Percentiles rank a stretch among this genome's conserved stretches.
phyloP scores from a whole-genome alignment of 2,329 filamentous ascomycete genomes.

The Calonectria pauciramosa region DNA sequence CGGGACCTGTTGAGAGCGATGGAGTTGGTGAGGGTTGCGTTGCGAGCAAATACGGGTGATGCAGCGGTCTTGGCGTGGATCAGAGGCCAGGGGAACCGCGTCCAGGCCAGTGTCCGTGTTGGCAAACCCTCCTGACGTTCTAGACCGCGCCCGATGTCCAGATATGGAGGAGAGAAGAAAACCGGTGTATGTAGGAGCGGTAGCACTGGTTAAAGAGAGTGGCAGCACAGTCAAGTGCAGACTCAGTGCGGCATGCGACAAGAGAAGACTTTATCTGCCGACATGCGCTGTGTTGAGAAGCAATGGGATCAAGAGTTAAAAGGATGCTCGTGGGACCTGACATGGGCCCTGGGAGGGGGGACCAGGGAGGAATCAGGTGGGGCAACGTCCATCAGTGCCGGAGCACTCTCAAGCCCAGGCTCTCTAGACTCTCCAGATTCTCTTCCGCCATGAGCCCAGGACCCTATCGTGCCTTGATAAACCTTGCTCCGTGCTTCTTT shows the following conservation, averaged over 20 bases:
- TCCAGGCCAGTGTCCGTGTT: background rate
- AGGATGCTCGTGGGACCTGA: background rate
- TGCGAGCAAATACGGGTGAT: background rate
- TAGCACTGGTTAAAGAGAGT: background rate
- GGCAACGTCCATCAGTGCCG: slow-evolving; percentile 8
- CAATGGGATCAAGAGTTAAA: slow-evolving; percentile 9
- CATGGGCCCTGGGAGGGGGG: slow-evolving; percentile 2
- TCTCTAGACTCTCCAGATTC: background rate
- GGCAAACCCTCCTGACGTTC: background rate
- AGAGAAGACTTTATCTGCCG: slow-evolving; percentile 4
- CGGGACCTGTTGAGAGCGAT: background rate
- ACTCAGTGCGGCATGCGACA: background rate
- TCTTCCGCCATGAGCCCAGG: background rate
- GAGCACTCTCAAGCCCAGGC: background rate
- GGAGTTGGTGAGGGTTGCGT: background rate
- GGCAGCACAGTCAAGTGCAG: background rate
- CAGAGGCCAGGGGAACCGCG: slow-evolving; percentile 8
- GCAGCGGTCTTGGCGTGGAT: slow-evolving; percentile 12
- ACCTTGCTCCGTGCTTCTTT: background rate
- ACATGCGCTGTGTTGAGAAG: background rate
- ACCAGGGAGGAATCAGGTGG: slow-evolving; percentile 10
- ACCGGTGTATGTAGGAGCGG: background rate
- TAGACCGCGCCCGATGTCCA: background rate
- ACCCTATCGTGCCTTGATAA: background rate
- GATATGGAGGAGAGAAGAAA: background rate